Evolutionary conservation across 352 stramenopile genomes (phyloP), one percentile per base, ranked within the genome.

Genomic region (Globisporangium irregulare): DNA sequence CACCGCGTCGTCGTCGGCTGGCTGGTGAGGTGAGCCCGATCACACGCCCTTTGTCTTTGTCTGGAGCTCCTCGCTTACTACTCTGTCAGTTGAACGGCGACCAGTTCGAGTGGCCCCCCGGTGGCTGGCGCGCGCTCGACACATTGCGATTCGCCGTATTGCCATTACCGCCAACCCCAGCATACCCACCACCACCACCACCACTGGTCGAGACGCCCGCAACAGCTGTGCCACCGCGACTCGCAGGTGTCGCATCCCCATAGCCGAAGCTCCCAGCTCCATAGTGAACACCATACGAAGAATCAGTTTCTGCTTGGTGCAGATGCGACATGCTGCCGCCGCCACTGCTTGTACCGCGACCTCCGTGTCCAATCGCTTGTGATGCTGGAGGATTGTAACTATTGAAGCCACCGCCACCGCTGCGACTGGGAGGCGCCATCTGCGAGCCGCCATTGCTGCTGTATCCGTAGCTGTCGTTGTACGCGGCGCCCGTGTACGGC

Each of bases 51-150:
- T 24, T 51, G 2, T 20, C 43, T 46, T 46, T n/a, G 18, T 50
- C 15, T 50, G 41, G 4, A 4, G 6, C 43, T 24, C 18, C 2
- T 9, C 43, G 12, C 32, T 38, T 8, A 38, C 7, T 38, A 10
- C 29, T 43, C 36, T 3, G 15, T 73, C 27, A 76, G 36, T 36
- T 70, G 43, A 76, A 87, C 8, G 77, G 75, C 9, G 77, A 84
- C 82, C 84, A 92, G 65, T 90, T 86, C 38, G 74, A 89, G 59
- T 72, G 80, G 4, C 84, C 82, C 32, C 84, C 84, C 0, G 84
- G 84, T 38, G 84, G 81, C 53, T 92, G 84, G 60, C 84, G 75
- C 48, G 69, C 69, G 6, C 51, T 69, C 22, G 61, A 43, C 9
- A 57, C 43, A 59, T 57, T 62, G 63, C 63, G 63, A 43, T 34